Evolutionary conservation across 2,329 filamentous ascomycete genomes (phyloP).

Genomic region (Diplodia scrobiculata): DNA sequence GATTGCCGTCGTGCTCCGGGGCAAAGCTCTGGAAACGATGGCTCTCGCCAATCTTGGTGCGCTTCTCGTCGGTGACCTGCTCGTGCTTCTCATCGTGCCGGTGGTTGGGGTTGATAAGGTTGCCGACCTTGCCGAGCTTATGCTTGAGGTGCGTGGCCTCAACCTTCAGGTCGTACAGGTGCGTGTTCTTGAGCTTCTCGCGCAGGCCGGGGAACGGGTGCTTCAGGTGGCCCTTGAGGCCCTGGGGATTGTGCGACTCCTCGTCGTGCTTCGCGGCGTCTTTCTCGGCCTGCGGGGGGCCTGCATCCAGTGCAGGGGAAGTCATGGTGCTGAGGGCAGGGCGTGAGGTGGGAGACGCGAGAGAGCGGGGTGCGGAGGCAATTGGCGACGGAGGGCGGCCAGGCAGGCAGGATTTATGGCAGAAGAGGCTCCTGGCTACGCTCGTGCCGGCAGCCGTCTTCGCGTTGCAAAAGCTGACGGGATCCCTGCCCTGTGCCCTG

Average conservation of each 20-base stretch:
- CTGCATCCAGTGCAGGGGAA: conserved; percentile 7
- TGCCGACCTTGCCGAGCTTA: conserved; percentile 65
- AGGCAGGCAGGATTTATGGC: background rate
- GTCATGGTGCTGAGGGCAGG: conserved; percentile 21
- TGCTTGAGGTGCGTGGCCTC: conserved; percentile 62
- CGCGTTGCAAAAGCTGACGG: conserved; percentile 2
- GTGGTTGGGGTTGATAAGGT: conserved; percentile 80
- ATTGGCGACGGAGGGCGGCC: conserved; percentile 1
- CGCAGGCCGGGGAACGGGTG: conserved; percentile 47
- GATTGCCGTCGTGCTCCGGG: conserved; percentile 79
- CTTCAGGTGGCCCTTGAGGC: conserved; percentile 33
- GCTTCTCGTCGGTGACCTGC: conserved; percentile 77
- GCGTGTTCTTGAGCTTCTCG: conserved; percentile 51
- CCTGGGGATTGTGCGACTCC: conserved; percentile 24
- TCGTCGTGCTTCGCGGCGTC: conserved; percentile 20
- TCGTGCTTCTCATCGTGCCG: conserved; percentile 94
- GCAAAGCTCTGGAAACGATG: conserved; percentile 91
- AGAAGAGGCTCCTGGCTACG: background rate
- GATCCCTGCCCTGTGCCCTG: conserved; percentile 10
- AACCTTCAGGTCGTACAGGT: conserved; percentile 55
- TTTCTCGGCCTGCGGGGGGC: background rate
- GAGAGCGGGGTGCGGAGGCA: conserved; percentile 9
- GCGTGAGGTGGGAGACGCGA: background rate
- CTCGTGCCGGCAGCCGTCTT: conserved; percentile 11
- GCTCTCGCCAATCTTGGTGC: conserved; percentile 67